Conservation (phyloP, 495 filamentous ascomycete genomes). For the Aspergillus mulundensis region DNA sequence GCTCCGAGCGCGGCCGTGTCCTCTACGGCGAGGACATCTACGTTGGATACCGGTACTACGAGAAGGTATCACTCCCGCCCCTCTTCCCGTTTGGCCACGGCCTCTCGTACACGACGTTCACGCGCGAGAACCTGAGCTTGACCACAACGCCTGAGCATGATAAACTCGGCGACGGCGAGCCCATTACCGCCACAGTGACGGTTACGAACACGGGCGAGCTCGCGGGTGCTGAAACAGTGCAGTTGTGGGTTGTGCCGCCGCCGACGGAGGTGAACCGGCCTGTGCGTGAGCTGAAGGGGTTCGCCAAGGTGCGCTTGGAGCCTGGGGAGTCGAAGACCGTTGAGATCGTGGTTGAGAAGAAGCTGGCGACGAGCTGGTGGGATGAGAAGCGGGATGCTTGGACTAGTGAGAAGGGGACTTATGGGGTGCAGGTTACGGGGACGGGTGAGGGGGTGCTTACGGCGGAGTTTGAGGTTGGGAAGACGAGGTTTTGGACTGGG, state of each 20-base stretch:
- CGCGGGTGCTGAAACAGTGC: slow-evolving; percentile 71
- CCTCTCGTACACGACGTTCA: slow-evolving; percentile 75
- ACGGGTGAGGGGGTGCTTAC: slow-evolving; percentile 40
- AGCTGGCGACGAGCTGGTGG: slow-evolving; percentile 74
- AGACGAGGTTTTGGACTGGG: slow-evolving; percentile 57
- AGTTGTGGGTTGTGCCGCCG: slow-evolving; percentile 67
- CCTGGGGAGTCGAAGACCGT: slow-evolving; percentile 67
- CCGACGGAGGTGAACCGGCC: slow-evolving; percentile 56
- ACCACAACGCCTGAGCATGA: slow-evolving; percentile 25
- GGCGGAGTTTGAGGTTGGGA: slow-evolving; percentile 46
- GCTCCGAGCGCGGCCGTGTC: slow-evolving; percentile 71
- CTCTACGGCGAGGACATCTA: slow-evolving; percentile 78
- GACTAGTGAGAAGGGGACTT: slow-evolving; percentile 74
- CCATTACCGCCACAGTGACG: slow-evolving; percentile 56
- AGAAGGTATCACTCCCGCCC: slow-evolving; percentile 59
- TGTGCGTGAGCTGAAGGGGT: slow-evolving; percentile 73
- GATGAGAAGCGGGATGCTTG: slow-evolving; percentile 66
- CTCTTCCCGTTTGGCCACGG: slow-evolving; percentile 82
- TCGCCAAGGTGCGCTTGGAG: slow-evolving; percentile 70
- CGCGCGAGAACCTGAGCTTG: slow-evolving; percentile 59
- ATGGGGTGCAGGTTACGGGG: slow-evolving; percentile 62
- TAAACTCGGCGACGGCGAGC: slow-evolving; percentile 38
- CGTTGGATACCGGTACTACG: slow-evolving; percentile 82
- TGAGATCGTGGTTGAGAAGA: slow-evolving; percentile 63
- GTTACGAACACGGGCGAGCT: slow-evolving; percentile 65